Base-by-base conservation (phyloP, 495 filamentous ascomycete genomes). In the Aspergillus incahuasiensis region DNA sequence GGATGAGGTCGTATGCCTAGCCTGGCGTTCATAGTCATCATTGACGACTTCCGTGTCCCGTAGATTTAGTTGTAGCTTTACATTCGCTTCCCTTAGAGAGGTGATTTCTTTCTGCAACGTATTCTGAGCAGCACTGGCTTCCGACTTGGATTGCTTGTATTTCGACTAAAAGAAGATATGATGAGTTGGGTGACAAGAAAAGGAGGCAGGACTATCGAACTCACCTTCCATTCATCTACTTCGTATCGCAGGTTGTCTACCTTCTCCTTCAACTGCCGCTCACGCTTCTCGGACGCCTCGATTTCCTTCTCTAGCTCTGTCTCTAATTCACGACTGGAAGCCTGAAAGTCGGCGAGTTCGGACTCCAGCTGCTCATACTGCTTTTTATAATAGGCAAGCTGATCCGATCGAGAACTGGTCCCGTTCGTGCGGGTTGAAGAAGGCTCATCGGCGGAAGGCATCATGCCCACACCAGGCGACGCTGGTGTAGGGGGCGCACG, bases 1-100 rank as follows among this genome's bases (percentile, higher is more conserved):
- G 54, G 92, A 97, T 42, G 92, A 96, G 16, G 87, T 88, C 16
- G 90, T 96, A 63, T 96, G 90, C 55, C 94, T 84, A 55, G 92
- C 91, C 72, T 97, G 91, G 54, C 92, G 86, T 72, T 98, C 94
- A 67, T 91, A 96, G 68, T 98, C 94, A 79, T 98, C 94, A 71
- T 98, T 98, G 59, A 88, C 88, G 32, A 98, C 95, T 69, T 98
- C 94, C 56, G 94, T 96, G 64, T 98, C 95, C 55, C 94, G 85
- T 47, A 98, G 71, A 68, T 81, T 87, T 42, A 96, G 76, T 63
- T 92, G 86, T 44, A 96, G 67, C 19, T 87, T 85, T 59, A 95
- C 78, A 67, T 90, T 92, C 19, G 84, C 65, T 41, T 97, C 92
- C 57, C 94, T 86, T 56, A 98, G 78, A 7, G 79, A 84, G 5